A percentile compares a stretch with the other conserved stretches of the same genome.
These are phyloP conservation scores for Pichia insulana DNA, from an alignment of 805 yeast genomes.

Conservation along the genomic window DNA sequence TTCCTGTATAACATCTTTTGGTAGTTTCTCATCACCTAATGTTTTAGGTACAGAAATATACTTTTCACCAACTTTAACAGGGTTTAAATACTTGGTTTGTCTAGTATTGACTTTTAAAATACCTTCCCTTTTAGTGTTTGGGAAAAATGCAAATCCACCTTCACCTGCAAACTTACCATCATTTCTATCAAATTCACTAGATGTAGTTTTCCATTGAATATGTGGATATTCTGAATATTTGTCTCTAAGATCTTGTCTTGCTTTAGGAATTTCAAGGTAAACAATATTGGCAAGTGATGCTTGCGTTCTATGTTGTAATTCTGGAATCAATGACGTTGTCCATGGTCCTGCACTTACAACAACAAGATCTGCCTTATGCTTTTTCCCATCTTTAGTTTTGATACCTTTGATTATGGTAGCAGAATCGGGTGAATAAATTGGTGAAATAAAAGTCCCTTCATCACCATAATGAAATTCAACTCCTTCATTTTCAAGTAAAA, in stretches of 20 bases:
- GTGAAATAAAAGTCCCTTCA: slow-evolving; percentile 10
- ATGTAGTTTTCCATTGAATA: slow-evolving; percentile 13
- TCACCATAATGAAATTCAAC: slow-evolving; percentile 16
- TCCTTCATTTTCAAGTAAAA: slow-evolving; percentile 13
- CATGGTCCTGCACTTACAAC: slow-evolving; percentile 18
- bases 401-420: slow-evolving; percentile 16
- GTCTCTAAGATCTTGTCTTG: slow-evolving; percentile 17
- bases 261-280: slow-evolving; percentile 16
- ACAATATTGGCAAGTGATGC: slow-evolving; percentile 19
- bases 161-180: slow-evolving; percentile 8
- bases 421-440: slow-evolving; percentile 2
- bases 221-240: slow-evolving; percentile 20
- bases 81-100: slow-evolving; percentile 12
- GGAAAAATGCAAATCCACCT: slow-evolving; percentile 15
- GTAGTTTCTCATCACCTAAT: slow-evolving; percentile 12
- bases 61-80: slow-evolving; percentile 3
- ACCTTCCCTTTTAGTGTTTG: slow-evolving; percentile 14
- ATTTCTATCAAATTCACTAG: slow-evolving; percentile 13
- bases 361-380: slow-evolving; percentile 16
- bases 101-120: slow-evolving; percentile 12
- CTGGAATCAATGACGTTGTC: slow-evolving; percentile 16
- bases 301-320: slow-evolving; percentile 12
- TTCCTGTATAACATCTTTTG: slow-evolving; percentile 13
- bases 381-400: slow-evolving; percentile 19
- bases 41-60: slow-evolving; percentile 9